phyloP scores from a whole-genome alignment of 164 flowering plant genomes.

The Chimonanthus salicifolius region DNA sequence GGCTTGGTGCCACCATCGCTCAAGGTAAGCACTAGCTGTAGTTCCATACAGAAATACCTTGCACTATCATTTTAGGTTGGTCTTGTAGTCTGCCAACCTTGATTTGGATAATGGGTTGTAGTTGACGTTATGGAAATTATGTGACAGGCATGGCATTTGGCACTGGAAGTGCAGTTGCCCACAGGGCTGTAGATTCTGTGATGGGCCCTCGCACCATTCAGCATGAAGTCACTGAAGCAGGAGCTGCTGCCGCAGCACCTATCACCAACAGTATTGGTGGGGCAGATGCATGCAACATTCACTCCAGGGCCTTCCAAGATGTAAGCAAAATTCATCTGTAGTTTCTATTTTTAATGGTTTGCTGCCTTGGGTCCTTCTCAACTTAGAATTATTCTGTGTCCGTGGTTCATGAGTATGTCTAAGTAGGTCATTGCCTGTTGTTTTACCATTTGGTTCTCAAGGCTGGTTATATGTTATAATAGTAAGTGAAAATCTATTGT shows the following conservation, averaged over 20 bases:
- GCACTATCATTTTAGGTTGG: neutral
- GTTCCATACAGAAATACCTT: neutral
- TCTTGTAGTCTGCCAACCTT: neutral
- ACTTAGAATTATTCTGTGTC: too few species aligned
- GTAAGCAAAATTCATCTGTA: conserved; percentile 24
- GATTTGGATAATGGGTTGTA: neutral
- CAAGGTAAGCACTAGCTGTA: conserved; percentile 41
- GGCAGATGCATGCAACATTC: conserved; percentile 51
- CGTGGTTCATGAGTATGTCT: neutral
- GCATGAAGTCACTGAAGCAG: conserved; percentile 58
- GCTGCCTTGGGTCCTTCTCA: neutral
- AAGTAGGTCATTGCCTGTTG: neutral
- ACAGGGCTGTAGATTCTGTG: conserved; percentile 85
- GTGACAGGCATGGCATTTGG: conserved; percentile 80
- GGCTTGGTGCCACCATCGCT: conserved; percentile 76
- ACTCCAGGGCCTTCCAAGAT: conserved; percentile 67
- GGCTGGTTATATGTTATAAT: neutral
- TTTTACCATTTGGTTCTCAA: neutral
- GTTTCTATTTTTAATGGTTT: neutral
- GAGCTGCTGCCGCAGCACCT: conserved; percentile 44
- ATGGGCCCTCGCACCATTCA: conserved; percentile 85
- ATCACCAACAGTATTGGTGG: conserved; percentile 24
- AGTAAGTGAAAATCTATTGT: too few species aligned
- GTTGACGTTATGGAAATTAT: neutral
- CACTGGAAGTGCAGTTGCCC: conserved; percentile 89